A percentile compares a stretch with the other conserved stretches of the same genome.
Conservation (phyloP, 2,329 filamentous ascomycete genomes). For the Orbilia quercus region DNA sequence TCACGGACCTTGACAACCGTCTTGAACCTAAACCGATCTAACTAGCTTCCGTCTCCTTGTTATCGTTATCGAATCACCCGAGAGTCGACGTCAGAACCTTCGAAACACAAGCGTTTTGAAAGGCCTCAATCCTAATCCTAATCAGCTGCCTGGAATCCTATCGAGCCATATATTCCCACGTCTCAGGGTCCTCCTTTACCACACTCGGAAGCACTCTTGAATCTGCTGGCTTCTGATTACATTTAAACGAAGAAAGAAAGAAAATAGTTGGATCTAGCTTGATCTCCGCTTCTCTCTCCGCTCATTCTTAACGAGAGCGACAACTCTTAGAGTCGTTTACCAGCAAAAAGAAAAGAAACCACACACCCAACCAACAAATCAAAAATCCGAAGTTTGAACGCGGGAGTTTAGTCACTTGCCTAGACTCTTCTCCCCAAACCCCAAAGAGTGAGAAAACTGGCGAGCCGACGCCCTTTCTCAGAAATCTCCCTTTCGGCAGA, state of each 20-base stretch:
- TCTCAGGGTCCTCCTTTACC: not conserved
- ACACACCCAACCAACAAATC: slow-evolving; percentile 17
- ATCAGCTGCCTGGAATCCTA: not conserved
- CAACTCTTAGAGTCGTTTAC: not conserved
- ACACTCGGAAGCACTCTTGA: not conserved
- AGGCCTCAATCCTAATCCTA: not conserved
- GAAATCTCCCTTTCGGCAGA: slow-evolving; percentile 54
- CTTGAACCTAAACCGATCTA: not conserved
- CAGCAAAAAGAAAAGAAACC: no score
- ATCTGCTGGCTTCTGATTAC: not conserved
- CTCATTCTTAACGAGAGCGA: not conserved
- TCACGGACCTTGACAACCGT: slow-evolving; percentile 1
- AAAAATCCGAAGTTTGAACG: slow-evolving; percentile 40
- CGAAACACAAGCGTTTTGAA: not conserved
- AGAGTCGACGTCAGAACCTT: slow-evolving; percentile 3
- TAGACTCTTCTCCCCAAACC: slow-evolving; percentile 37
- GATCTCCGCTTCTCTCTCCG: not conserved
- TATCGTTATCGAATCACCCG: slow-evolving; percentile 32
- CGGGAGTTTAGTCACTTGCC: slow-evolving; percentile 52
- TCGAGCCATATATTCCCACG: not conserved
- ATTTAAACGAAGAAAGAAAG: not conserved
- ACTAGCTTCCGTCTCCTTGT: not conserved
- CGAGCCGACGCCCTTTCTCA: slow-evolving; percentile 56
- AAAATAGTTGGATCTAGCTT: not conserved
- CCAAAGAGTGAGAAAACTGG: slow-evolving; percentile 42